Evolutionary conservation across 495 filamentous ascomycete species (phyloP), one percentile per base, ranked within the genome.

Genomic region (Podospora australis): DNA sequence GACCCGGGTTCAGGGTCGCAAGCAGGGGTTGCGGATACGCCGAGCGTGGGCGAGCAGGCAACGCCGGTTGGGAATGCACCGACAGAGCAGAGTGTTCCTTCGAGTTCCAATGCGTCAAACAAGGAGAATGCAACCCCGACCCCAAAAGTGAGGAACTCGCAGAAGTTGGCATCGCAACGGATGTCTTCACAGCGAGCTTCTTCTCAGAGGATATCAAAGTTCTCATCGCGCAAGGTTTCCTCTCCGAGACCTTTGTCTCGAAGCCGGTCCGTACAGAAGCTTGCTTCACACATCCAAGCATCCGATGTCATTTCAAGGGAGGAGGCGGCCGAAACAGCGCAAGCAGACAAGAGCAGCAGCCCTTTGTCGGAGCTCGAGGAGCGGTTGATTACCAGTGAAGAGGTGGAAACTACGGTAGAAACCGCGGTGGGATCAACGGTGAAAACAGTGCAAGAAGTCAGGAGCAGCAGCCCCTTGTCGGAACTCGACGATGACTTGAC

Each of bases 61-160:
- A 45, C 43, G 4, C 14, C 11, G 26, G 30, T 28, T 35, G 16
- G n/a, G n/a, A n/a, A n/a, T n/a, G n/a, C n/a, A n/a, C 17, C 14
- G 23, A 35, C 14, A 3, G 34, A 53, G 11, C 17, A 64, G 42
- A 30, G 47, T 53, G 6, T 60, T 51, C n/a, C 49, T 58, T 9
- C 46, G 5, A 50, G 57, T 25, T 48, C 55, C 28, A 32, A 45
- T 14, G 52, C 55, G 45, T 60, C 59, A 13, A 57, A 60, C 34
- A 63, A 60, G 48, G 44, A 51, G 25, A 56, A 62, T 32, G 56
- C 58, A 23, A 32, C 51, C 7, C 51, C 32, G 6, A n/a, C n/a
- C n/a, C 39, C 17, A 24, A n/a, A 4, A 19, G 32, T 22, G 56
- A 21, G n/a, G 59, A 57, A 16, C 40, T 16, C 22, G 40, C 20